These are phyloP conservation scores for Gentiana macrophylla DNA, from an alignment of 257 asterid species.

Conservation along the genomic window DNA sequence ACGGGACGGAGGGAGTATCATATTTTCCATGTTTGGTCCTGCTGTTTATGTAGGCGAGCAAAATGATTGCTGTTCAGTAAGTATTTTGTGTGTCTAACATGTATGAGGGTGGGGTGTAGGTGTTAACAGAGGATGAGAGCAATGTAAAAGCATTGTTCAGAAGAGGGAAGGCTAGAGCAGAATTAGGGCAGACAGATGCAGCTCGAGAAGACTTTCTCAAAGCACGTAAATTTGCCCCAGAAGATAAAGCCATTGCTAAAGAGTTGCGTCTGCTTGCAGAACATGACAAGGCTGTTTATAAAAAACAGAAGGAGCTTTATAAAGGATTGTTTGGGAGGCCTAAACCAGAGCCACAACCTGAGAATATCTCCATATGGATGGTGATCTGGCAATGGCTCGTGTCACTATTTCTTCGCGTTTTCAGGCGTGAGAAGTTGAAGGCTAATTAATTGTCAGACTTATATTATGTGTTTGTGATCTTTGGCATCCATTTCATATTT, in stretches of 20 bases:
- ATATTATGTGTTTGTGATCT: too few species aligned
- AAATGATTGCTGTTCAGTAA: too few species aligned
- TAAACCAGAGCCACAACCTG: slow-evolving; percentile 54
- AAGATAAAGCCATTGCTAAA: slow-evolving; percentile 63
- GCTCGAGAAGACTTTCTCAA: slow-evolving; percentile 87
- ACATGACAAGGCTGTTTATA: slow-evolving; percentile 80
- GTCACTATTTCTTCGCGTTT: slow-evolving; percentile 43
- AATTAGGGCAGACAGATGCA: slow-evolving; percentile 90
- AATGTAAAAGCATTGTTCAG: slow-evolving; percentile 80
- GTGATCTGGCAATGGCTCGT: slow-evolving; percentile 66
- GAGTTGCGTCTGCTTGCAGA: slow-evolving; percentile 65
- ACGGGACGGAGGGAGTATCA: too few species aligned
- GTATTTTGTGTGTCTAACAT: too few species aligned
- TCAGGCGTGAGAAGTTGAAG: slow-evolving; percentile 46
- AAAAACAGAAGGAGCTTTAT: slow-evolving; percentile 91
- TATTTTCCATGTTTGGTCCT: background rate
- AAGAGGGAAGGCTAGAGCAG: slow-evolving; percentile 90
- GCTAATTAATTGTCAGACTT: slow-evolving; percentile 23
- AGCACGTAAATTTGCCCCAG: slow-evolving; percentile 74
- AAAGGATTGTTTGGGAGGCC: slow-evolving; percentile 68
- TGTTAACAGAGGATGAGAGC: slow-evolving; percentile 74
- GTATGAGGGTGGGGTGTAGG: slow-evolving; percentile 30
- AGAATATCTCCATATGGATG: slow-evolving; percentile 34
- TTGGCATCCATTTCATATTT: slow-evolving; percentile 4
- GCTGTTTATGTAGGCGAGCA: too few species aligned